These are phyloP conservation scores for Aspergillus novofumigatus DNA, from an alignment of 2,329 filamentous ascomycete species.

Conservation along the genomic window DNA sequence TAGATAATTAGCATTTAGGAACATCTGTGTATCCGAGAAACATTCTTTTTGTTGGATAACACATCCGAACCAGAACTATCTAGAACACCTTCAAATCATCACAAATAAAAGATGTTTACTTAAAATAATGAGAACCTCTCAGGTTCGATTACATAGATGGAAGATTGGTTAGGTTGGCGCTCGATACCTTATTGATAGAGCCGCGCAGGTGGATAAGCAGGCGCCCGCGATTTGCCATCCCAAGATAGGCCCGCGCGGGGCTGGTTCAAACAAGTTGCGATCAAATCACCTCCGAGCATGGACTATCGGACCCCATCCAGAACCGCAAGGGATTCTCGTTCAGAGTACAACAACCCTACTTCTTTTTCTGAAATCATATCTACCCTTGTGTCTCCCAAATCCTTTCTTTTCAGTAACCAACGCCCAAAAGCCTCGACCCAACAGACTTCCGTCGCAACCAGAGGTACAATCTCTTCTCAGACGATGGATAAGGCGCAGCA, in stretches of 20 bases:
- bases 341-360: slow-evolving; percentile 15
- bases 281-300: slow-evolving; percentile 7
- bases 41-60: not conserved
- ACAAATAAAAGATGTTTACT: not conserved
- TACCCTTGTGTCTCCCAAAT: slow-evolving; percentile 33
- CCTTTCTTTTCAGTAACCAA: slow-evolving; percentile 31
- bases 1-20: not conserved
- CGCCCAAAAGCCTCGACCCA: slow-evolving; percentile 14
- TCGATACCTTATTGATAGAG: not conserved
- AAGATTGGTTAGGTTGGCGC: not conserved
- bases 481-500: slow-evolving; percentile 88
- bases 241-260: slow-evolving; percentile 9
- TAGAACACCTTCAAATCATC: not conserved
- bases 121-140: not conserved
- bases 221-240: slow-evolving; percentile 3
- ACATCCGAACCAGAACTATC: not conserved
- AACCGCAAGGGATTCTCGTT: slow-evolving; percentile 15
- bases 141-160: not conserved
- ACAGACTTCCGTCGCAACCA: slow-evolving; percentile 12
- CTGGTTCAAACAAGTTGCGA: slow-evolving; percentile 1
- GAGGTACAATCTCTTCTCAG: slow-evolving; percentile 8
- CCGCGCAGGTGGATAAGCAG: not conserved
- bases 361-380: slow-evolving; percentile 29
- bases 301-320: slow-evolving; percentile 12
- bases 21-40: not conserved